A percentile compares a stretch with the other conserved stretches of the same genome.
Evolutionary conservation across 768 basidiomycete species (phyloP).

Genomic region (Amanita fuliginea): DNA sequence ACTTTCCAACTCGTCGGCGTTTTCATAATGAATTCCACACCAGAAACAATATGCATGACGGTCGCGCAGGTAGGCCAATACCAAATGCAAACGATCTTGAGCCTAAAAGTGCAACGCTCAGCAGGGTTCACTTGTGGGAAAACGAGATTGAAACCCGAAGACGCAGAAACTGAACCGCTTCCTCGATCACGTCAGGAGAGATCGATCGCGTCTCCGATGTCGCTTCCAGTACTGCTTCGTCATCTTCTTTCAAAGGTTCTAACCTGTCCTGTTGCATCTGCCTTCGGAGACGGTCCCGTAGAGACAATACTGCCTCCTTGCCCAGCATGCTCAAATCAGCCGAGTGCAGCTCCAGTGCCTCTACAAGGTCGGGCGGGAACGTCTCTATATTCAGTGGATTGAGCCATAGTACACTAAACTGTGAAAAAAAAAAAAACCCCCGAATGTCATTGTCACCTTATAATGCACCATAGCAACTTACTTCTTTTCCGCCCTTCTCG

Average conservation of each 20-base stretch:
- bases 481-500: slow-evolving; percentile 58
- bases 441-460: neutral
- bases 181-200: slow-evolving; percentile 50
- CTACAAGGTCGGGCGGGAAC: slow-evolving; percentile 56
- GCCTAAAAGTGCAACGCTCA: slow-evolving; percentile 33
- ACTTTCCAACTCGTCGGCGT: slow-evolving; percentile 42
- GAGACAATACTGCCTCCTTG: slow-evolving; percentile 20
- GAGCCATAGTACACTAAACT: slow-evolving; percentile 82
- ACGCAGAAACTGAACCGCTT: slow-evolving; percentile 55
- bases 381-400: slow-evolving; percentile 53
- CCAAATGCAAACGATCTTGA: slow-evolving; percentile 52
- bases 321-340: slow-evolving; percentile 15
- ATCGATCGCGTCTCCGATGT: slow-evolving; percentile 23
- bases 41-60: slow-evolving; percentile 77
- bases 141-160: slow-evolving; percentile 34
- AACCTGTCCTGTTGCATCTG: slow-evolving; percentile 74
- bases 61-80: slow-evolving; percentile 64
- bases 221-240: slow-evolving; percentile 13
- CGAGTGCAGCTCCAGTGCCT: slow-evolving; percentile 35
- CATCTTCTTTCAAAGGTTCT: slow-evolving; percentile 34
- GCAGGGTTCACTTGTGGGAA: neutral
- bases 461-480: slow-evolving; percentile 21
- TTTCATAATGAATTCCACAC: slow-evolving; percentile 72
- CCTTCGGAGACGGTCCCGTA: slow-evolving; percentile 44
- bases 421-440: too few relatives aligned